These are phyloP conservation scores for Phallus indusiatus DNA, from an alignment of 768 basidiomycete genomes.

Conservation along the genomic window DNA sequence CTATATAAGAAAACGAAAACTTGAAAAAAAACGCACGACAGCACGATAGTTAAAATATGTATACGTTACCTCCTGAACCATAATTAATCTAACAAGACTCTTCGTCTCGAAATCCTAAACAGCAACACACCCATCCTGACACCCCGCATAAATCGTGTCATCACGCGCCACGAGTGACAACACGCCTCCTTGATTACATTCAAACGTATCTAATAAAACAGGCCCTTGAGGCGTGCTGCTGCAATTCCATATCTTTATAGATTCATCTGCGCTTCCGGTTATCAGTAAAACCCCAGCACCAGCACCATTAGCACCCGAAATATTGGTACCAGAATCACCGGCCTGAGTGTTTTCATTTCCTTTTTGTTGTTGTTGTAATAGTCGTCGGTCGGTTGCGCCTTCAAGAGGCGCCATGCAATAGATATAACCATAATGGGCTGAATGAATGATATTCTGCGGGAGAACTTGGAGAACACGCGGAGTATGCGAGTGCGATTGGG, in stretches of 20 bases:
- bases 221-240: constrained; percentile 37
- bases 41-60: not conserved
- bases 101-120: constrained; percentile 87
- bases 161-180: constrained; percentile 66
- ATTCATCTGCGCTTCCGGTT: constrained; percentile 87
- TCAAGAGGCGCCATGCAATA: constrained; percentile 60
- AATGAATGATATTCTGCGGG: constrained; percentile 57
- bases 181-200: constrained; percentile 70
- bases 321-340: no score
- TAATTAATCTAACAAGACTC: constrained; percentile 77
- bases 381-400: constrained; percentile 18
- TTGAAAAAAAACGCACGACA: not conserved
- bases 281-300: constrained; percentile 40
- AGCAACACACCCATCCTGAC: constrained; percentile 81
- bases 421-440: constrained; percentile 92
- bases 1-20: constrained; percentile 24
- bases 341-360: not conserved
- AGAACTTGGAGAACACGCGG: constrained; percentile 43
- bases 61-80: constrained; percentile 65
- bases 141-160: constrained; percentile 84
- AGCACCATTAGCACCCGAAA: no score
- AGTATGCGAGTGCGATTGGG: not conserved
- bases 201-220: constrained; percentile 51
- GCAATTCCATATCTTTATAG: constrained; percentile 79
- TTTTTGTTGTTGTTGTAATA: no score